Percentiles rank a stretch among this genome's conserved stretches.
phyloP scores from a whole-genome alignment of 2,329 filamentous ascomycete genomes.

The Ceratocystis albifundus region DNA sequence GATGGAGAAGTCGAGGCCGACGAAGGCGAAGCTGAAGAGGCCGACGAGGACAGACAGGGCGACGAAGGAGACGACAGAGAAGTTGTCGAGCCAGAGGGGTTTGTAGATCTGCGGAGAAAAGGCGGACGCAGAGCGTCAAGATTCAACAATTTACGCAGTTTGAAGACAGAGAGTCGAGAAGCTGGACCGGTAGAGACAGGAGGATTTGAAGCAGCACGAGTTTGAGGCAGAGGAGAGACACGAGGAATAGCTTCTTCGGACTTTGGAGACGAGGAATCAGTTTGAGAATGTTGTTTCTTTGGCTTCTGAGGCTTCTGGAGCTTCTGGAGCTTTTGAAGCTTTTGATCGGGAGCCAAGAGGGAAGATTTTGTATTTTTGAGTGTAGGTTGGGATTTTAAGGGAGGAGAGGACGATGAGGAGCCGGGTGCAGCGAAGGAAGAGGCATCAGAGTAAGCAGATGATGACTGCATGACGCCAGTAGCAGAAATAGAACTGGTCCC shows the following conservation, averaged over 20 bases:
- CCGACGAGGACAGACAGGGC: conserved; percentile 17
- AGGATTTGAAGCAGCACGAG: background rate
- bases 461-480: conserved; percentile 16
- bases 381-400: conserved; percentile 3
- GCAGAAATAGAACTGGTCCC: conserved; percentile 17
- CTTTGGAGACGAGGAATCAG: background rate
- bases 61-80: conserved; percentile 20
- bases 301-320: conserved; percentile 4
- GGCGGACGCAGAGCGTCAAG: conserved; percentile 18
- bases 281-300: conserved; percentile 6
- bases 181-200: background rate
- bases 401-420: conserved; percentile 4
- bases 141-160: conserved; percentile 20
- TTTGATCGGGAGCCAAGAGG: conserved; percentile 7
- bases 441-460: background rate
- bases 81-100: conserved; percentile 5
- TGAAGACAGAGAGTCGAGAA: conserved; percentile 19
- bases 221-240: background rate
- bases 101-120: conserved; percentile 19
- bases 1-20: conserved; percentile 16
- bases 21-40: conserved; percentile 12
- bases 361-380: conserved; percentile 2
- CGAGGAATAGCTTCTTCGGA: background rate
- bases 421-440: conserved; percentile 14
- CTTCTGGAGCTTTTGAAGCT: conserved; percentile 7